Evolutionary conservation across 1,139 yeast species (phyloP), one percentile per base, ranked within the genome.

Genomic region (Geotrichum europaeum): DNA sequence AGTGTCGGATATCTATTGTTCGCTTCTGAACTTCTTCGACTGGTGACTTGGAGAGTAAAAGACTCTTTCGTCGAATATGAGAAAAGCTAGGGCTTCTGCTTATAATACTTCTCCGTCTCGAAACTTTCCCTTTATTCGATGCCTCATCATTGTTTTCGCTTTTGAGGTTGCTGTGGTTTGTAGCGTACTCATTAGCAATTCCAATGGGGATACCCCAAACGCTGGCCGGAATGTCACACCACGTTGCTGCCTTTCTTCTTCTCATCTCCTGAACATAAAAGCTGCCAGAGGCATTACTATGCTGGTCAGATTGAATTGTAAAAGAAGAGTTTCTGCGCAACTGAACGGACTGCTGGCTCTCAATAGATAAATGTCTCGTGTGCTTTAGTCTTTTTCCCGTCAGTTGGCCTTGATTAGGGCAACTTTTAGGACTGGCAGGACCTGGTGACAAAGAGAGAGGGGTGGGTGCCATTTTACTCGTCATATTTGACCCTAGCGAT

Each of bases 131-230:
- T 36, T 15, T 12, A 25, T 13, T 32, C n/a, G n/a, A 18, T 20
- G 43, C 32, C 28, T 36, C 32, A 6, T n/a, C 10, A 34, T 18
- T 53, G 34, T 15, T 20, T 20, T 18, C 15, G 30, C 34, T 28
- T 22, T 34, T 28, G 49, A 13, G 22, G 34, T 40, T 45, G n/a
- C 15, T 36, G 24, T 40, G 12, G 43, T 15, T 43, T 13, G 40
- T 13, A 28, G 25, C 43, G 15, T 32, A 15, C 45, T 47, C 62
- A 74, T 76, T 63, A 76, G 86, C 68, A 24, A 86, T 84, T 1
- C 89, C 91, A 10, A 84, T 79, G 0, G 92, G 92, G 54, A 87
- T 74, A 55, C 82, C 83, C 85, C 87, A 84, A 59, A 79, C 79
- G 0, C 79, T 77, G 1, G 87, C 79, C 0, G 84, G 80, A 0